Evolutionary conservation across 345 rosid genomes (phyloP), one percentile per base, ranked within the genome.

Genomic region (Pistacia integerrima): DNA sequence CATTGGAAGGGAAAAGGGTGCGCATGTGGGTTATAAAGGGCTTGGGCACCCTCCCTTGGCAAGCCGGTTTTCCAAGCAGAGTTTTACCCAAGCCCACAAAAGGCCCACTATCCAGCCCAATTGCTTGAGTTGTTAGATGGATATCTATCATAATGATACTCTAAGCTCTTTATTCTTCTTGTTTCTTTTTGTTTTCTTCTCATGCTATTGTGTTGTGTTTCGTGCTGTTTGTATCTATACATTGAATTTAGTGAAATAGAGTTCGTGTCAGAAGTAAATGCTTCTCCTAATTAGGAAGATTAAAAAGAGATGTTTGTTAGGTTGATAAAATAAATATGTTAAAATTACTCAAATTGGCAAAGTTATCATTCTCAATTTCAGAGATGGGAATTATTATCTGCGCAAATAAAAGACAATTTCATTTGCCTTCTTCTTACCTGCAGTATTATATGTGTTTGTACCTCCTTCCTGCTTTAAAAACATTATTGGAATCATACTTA

Each of bases 341-440:
- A 49, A 48, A 62, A 36, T 49, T 51, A n/a, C 63, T 12, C 36
- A 74, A 5, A 33, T 74, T 55, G 60, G 12, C 49, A 55, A 51
- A 51, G 35, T n/a, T 13, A 0, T 33, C 52, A 52, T 22, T 33
- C 51, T 49, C 4, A 63, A 52, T 63, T 5, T 51, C n/a, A 6
- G 1, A 7, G 35, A 52, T 36, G 25, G 72, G 7, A 68, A 28
- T 20, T 69, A 51, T 49, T 12, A 14, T 68, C 41, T 28, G 16
- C 10, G 16, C 3, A 49, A 28, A 68, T 62, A 35, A 3, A 35
- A 73, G 51, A n/a, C 20, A 22, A 33, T 67, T 55, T 51, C 48
- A 25, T 70, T 75, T 84, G 77, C 60, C 35, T 68, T 49, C 78
- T 52, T 64, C 20, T 48, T 25, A 63, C 33, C 44, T 69, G 67